Evolutionary conservation across 805 yeast genomes (phyloP), one percentile per base, ranked within the genome.

Genomic region (Metschnikowia reukaufii): DNA sequence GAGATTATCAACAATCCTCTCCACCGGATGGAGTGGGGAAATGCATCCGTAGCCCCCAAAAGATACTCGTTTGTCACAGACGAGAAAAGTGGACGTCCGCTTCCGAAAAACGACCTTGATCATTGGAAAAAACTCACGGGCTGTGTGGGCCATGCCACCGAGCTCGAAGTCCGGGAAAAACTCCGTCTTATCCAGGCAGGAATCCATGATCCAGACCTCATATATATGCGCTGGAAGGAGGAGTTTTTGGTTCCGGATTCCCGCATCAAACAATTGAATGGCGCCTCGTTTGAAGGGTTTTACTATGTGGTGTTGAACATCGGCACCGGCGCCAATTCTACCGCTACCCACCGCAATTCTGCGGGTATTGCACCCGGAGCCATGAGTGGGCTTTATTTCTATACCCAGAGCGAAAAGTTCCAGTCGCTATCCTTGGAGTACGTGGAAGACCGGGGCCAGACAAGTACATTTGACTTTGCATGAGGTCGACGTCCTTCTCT

Each of bases 181-280:
- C 60, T 72, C 44, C 48, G 49, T 15, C 50, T 47, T 23, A 68
- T 72, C 38, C 69, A 67, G 51, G 38, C 57, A 23, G 70, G 71
- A 18, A 41, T 53, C 27, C 64, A 61, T 31, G 66, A 67, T 39
- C 57, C 64, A 19, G 63, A 58, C 45, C 63, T 58, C 57, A 66
- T 91, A 5, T 91, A 82, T 62, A 91, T 91, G 97, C 76, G 97
- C 55, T 91, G 98, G 98, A 91, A 91, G 67, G 98, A 91, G 65
- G 80, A 83, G 58, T 89, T 89, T 60, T 67, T 91, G 50, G 83
- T 87, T 7, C 96, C 96, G 0, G 96, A 89, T 66, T 82, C 89
- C 25, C 66, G 69, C 47, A 68, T 84, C n/a, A 78, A 73, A 49
- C 80, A 76, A 54, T 78, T 78, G 47, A 72, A 69, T 53, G 92